Percentiles rank a stretch among this genome's conserved stretches.
Evolutionary conservation across 2,329 filamentous ascomycete genomes (phyloP).

Genomic region (Zalaria sp.): DNA sequence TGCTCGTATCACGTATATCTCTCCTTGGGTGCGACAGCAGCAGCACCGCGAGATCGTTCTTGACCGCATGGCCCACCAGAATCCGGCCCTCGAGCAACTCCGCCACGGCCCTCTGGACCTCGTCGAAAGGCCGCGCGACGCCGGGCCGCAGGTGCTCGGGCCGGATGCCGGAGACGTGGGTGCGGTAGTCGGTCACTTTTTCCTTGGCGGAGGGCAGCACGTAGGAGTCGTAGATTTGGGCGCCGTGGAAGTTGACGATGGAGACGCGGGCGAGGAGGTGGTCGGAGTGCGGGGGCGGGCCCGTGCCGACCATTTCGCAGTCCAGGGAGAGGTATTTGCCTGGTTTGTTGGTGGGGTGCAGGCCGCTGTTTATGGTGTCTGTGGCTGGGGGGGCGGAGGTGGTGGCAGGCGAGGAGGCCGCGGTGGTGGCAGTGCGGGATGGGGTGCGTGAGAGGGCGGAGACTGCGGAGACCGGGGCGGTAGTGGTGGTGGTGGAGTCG

Average conservation of each 20-base stretch:
- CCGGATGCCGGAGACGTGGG: conserved; percentile 68
- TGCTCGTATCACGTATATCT: conserved; percentile 75
- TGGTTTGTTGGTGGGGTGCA: conserved; percentile 43
- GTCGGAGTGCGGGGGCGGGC: conserved; percentile 45
- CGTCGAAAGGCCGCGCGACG: conserved; percentile 44
- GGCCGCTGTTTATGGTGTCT: conserved; percentile 28
- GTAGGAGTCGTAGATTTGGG: conserved; percentile 87
- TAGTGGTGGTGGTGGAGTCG: conserved; percentile 36
- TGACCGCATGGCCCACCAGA: conserved; percentile 71
- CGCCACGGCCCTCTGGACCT: conserved; percentile 61
- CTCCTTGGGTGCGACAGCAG: conserved; percentile 63
- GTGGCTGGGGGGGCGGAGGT: conserved; percentile 28
- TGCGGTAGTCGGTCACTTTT: conserved; percentile 85
- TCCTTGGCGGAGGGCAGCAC: conserved; percentile 48
- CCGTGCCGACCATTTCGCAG: conserved; percentile 96
- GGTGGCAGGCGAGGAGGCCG: conserved; percentile 43
- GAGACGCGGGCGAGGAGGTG: conserved; percentile 77
- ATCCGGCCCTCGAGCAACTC: conserved; percentile 56
- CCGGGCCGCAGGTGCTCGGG: conserved; percentile 52
- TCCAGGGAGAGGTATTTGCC: conserved; percentile 90
- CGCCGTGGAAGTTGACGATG: conserved; percentile 84
- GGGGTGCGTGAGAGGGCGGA: conserved; percentile 48
- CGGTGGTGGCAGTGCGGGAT: conserved; percentile 44
- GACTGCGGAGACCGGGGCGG: conserved; percentile 30
- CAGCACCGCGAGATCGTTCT: conserved; percentile 62